A percentile compares a stretch with the other conserved stretches of the same genome.
Conservation (phyloP, 2,329 filamentous ascomycete species). For the Massarina eburnea region DNA sequence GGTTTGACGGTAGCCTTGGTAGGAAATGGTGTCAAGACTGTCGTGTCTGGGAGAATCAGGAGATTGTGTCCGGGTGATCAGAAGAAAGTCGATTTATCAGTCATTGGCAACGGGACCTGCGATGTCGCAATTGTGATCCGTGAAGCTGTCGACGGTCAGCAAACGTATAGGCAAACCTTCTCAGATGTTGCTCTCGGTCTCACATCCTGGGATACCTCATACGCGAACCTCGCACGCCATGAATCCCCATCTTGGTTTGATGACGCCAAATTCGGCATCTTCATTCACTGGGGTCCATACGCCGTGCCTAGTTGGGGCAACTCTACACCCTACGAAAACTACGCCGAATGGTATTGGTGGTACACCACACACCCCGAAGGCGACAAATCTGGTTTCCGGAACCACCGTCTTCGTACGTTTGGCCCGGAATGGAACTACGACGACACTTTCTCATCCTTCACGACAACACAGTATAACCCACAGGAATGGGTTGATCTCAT, state of each 20-base stretch:
- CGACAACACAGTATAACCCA: constrained; percentile 52
- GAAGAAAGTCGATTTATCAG: constrained; percentile 9
- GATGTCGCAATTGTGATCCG: constrained; percentile 7
- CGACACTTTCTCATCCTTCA: constrained; percentile 59
- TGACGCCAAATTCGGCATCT: constrained; percentile 60
- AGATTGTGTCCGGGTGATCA: constrained; percentile 33
- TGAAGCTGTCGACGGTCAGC: constrained; percentile 9
- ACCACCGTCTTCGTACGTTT: constrained; percentile 54
- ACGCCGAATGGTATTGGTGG: constrained; percentile 56
- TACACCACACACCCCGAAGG: constrained; percentile 48
- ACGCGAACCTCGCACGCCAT: constrained; percentile 14
- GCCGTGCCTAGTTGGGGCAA: constrained; percentile 60
- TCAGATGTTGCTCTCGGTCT: constrained; percentile 11
- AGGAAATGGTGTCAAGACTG: constrained; percentile 36
- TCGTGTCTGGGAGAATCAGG: constrained; percentile 40
- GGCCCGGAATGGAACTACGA: constrained; percentile 55
- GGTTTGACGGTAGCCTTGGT: constrained; percentile 16
- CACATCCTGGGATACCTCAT: constrained; percentile 29
- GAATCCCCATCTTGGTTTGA: constrained; percentile 52
- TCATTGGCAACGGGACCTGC: constrained; percentile 10
- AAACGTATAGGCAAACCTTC: constrained; percentile 7
- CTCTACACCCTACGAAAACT: constrained; percentile 41
- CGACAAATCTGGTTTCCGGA: constrained; percentile 48
- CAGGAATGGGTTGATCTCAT: constrained; percentile 59
- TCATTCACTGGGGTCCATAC: constrained; percentile 63